Evolutionary conservation across 2,329 filamentous ascomycete genomes (phyloP).

Genomic region (Calonectria fujianensis): DNA sequence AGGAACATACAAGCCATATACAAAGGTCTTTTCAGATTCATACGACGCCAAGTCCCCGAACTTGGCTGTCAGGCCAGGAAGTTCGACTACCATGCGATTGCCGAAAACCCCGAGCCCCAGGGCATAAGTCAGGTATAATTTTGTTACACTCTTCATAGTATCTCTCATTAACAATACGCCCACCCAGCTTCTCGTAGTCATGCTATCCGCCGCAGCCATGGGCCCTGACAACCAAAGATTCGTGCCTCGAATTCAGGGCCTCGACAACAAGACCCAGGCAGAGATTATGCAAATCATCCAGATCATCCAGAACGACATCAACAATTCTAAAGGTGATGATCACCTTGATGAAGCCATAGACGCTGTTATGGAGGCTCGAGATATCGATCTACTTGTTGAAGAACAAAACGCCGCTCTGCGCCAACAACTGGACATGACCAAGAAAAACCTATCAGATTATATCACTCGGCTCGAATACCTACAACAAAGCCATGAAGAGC

Average conservation of each 20-base stretch:
- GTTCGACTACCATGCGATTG: constrained; percentile 75
- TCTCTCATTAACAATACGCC: constrained; percentile 52
- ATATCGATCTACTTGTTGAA: constrained; percentile 74
- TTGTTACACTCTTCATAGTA: constrained; percentile 33
- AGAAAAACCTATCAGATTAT: constrained; percentile 75
- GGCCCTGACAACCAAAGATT: constrained; percentile 75
- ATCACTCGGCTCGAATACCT: constrained; percentile 76
- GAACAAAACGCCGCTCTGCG: constrained; percentile 72
- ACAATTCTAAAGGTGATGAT: constrained; percentile 61
- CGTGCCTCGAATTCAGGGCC: constrained; percentile 66
- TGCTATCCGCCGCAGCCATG: constrained; percentile 76
- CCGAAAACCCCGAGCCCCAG: constrained; percentile 73
- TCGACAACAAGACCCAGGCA: constrained; percentile 66
- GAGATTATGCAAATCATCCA: constrained; percentile 68
- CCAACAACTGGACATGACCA: constrained; percentile 71
- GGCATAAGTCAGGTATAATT: constrained; percentile 70
- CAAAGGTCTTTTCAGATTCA: constrained; percentile 73
- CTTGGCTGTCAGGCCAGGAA: constrained; percentile 71
- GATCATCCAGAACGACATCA: constrained; percentile 63
- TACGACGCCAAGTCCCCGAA: constrained; percentile 71
- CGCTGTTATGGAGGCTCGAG: constrained; percentile 66
- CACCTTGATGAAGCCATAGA: constrained; percentile 63
- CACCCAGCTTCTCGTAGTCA: constrained; percentile 76
- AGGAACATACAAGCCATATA: constrained; percentile 73
- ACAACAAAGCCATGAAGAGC: constrained; percentile 77